These are phyloP conservation scores for Exserohilum rostratum DNA, from an alignment of 2,329 filamentous ascomycete genomes.

Conservation along the genomic window DNA sequence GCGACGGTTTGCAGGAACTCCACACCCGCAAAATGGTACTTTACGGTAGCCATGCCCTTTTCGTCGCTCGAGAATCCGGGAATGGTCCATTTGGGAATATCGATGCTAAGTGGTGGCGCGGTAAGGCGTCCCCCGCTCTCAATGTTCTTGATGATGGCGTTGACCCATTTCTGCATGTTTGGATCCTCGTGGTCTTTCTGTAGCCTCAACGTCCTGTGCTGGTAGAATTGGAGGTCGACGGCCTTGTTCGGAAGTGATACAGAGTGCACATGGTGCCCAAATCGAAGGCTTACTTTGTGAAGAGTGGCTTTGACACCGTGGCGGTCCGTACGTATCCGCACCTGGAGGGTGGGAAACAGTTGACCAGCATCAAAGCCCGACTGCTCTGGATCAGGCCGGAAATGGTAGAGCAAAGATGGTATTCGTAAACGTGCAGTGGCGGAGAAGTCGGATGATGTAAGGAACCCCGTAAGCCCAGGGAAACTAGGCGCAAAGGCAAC, in stretches of 20 bases:
- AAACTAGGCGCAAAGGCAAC: conserved; percentile 24
- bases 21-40: conserved; percentile 40
- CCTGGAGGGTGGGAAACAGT: conserved; percentile 30
- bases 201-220: conserved; percentile 23
- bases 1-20: conserved; percentile 34
- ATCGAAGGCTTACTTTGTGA: conserved; percentile 26
- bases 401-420: conserved; percentile 33
- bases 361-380: conserved; percentile 10
- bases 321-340: conserved; percentile 29
- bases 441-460: conserved; percentile 22
- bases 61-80: conserved; percentile 17
- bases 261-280: conserved; percentile 32
- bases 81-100: conserved; percentile 40
- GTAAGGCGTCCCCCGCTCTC: conserved; percentile 35
- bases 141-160: conserved; percentile 30
- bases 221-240: conserved; percentile 37
- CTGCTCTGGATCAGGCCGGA: conserved; percentile 28
- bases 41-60: conserved; percentile 18
- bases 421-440: conserved; percentile 10
- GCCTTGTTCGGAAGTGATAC: conserved; percentile 40
- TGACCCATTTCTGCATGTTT: conserved; percentile 25
- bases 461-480: conserved; percentile 31
- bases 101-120: conserved; percentile 34
- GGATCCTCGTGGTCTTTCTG: conserved; percentile 12
- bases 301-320: conserved; percentile 20